Percentiles rank a stretch among this genome's conserved stretches.
Evolutionary conservation across 2,329 filamentous ascomycete genomes (phyloP).

Genomic region (Camptophora hylomeconis): DNA sequence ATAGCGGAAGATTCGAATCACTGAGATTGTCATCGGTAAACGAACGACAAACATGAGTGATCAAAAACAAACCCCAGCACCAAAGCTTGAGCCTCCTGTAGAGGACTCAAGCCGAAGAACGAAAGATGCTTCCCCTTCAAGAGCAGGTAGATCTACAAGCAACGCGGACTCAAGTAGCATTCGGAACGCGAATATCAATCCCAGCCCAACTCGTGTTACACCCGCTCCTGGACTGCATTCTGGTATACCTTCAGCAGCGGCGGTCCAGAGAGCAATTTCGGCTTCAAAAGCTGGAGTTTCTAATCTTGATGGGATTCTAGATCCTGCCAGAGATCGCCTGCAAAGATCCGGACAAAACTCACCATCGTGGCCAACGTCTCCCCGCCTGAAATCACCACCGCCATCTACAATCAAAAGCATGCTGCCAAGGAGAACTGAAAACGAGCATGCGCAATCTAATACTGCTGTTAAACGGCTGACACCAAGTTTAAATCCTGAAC

Average conservation of each 20-base stretch:
- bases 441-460: constrained; percentile 33
- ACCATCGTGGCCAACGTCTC: constrained; percentile 63
- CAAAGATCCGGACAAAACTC: constrained; percentile 37
- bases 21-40: too few relatives aligned
- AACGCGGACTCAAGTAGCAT: too few relatives aligned
- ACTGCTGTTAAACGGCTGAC: constrained; percentile 37
- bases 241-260: constrained; percentile 47
- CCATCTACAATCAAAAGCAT: constrained; percentile 31
- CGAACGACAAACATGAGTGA: too few relatives aligned
- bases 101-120: too few relatives aligned
- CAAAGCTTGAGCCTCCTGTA: too few relatives aligned
- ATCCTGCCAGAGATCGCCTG: constrained; percentile 53
- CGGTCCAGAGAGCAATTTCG: constrained; percentile 55
- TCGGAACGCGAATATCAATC: too few relatives aligned
- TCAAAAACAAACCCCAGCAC: too few relatives aligned
- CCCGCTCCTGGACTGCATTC: too few relatives aligned
- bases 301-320: constrained; percentile 47
- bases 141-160: too few relatives aligned
- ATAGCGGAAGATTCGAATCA: too few relatives aligned
- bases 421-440: constrained; percentile 31
- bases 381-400: constrained; percentile 64
- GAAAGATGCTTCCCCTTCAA: too few relatives aligned
- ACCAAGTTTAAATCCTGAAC: constrained; percentile 10
- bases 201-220: too few relatives aligned
- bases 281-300: constrained; percentile 51